Base-by-base conservation (phyloP, 345 rosid genomes). In the Syzygium jambos region DNA sequence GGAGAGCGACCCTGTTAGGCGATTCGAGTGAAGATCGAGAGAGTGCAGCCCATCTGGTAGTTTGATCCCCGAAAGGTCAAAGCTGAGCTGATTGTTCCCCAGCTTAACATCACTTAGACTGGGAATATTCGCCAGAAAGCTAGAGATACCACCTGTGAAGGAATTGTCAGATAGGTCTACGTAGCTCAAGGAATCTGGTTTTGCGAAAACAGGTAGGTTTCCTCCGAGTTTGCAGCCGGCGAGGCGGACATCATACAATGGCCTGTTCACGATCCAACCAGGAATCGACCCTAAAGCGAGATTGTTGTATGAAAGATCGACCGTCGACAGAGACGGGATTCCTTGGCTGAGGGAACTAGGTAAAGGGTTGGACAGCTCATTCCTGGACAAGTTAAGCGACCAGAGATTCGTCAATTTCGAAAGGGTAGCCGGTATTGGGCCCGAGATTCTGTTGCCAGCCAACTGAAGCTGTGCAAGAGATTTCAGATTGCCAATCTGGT, bases 151-250 rank as follows among this genome's bases (percentile, higher is more conserved):
- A 85, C 89, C 96, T 7, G 94, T 91, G 61, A 97, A 87, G 61
- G 89, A 89, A 92, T 97, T 97, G 86, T 92, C 89, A 21, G 99
- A 97, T 9, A 97, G 92, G 91, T 97, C 99, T 16, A 97, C 61
- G 78, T 93, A 91, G 87, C 49, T 93, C 90, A 97, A 85, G 30
- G 97, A 93, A 49, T 92, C 93, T 34, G 97, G 93, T 86, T 91
- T 94, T 80, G 92, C 85, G 86, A 97, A 93, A 89, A 88, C 93
- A 4, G 99, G 98, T 55, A 96, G 93, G 52, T 55, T 84, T 88
- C 99, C 99, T 87, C 84, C 86, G 68, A 97, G 92, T 89, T 93
- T 94, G 82, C 98, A 96, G 68, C 96, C 99, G 87, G 99, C 98
- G 54, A 97, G 93, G 30, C 92, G 93, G 73, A 96, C 95, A 85